These are phyloP conservation scores for Annulohypoxylon bovei DNA, from an alignment of 495 filamentous ascomycete species.

Conservation along the genomic window DNA sequence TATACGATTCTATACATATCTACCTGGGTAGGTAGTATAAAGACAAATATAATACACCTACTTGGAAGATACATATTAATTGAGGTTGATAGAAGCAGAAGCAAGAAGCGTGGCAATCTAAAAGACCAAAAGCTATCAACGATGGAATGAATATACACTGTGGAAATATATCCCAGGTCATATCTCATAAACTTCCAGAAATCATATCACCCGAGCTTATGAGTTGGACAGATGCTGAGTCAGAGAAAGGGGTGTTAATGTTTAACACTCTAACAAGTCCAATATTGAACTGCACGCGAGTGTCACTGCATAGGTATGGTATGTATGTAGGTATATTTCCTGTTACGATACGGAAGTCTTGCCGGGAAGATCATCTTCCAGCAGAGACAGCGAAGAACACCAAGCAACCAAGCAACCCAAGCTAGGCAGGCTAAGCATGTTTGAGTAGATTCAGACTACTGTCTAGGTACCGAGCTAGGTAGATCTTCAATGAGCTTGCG, in stretches of 20 bases:
- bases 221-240: conserved; percentile 30
- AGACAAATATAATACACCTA: neutral
- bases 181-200: conserved; percentile 20
- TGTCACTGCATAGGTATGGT: conserved; percentile 16
- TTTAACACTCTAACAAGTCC: neutral
- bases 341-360: conserved; percentile 20
- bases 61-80: neutral
- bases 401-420: too few species aligned
- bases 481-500: conserved; percentile 30
- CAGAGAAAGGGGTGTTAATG: conserved; percentile 5
- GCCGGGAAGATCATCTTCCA: conserved; percentile 27
- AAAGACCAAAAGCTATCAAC: neutral
- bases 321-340: neutral
- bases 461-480: conserved; percentile 13
- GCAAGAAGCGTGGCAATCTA: neutral
- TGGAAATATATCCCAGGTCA: conserved; percentile 1
- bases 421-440: conserved; percentile 23
- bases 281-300: conserved; percentile 9
- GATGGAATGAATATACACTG: too few species aligned
- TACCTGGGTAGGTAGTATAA: neutral
- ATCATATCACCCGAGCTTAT: conserved; percentile 22
- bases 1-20: neutral
- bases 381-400: conserved; percentile 14
- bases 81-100: conserved; percentile 2
- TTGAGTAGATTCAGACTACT: conserved; percentile 25